Conservation (phyloP, 2,329 filamentous ascomycete species). For the Talaromyces albobiverticillius region DNA sequence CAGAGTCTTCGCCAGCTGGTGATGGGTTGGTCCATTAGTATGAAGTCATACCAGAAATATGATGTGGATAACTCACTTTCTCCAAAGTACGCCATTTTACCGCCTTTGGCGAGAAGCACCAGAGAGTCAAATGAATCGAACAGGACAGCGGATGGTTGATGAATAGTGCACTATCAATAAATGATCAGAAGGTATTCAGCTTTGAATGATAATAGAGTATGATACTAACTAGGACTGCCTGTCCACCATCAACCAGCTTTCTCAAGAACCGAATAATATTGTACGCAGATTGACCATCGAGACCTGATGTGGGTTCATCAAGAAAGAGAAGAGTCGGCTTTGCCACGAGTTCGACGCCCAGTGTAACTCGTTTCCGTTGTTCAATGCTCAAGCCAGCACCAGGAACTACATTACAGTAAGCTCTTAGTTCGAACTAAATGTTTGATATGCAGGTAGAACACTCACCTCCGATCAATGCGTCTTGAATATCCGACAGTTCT, state of each 20-base stretch:
- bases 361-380: constrained; percentile 62
- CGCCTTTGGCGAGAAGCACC: constrained; percentile 62
- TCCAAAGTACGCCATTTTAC: constrained; percentile 66
- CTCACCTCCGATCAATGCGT: constrained; percentile 58
- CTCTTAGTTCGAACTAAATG: no score
- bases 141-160: constrained; percentile 65
- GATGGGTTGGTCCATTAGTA: neutral
- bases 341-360: constrained; percentile 59
- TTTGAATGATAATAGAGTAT: no score
- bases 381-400: constrained; percentile 63
- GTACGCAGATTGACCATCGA: constrained; percentile 65
- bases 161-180: constrained; percentile 53
- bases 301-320: constrained; percentile 60
- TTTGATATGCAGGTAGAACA: neutral
- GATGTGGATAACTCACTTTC: constrained; percentile 34
- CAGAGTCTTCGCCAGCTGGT: constrained; percentile 37
- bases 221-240: constrained; percentile 58
- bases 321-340: constrained; percentile 62
- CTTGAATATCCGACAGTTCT: constrained; percentile 62
- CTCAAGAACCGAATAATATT: constrained; percentile 59
- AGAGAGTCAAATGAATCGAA: constrained; percentile 67
- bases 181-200: no score
- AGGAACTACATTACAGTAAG: constrained; percentile 24
- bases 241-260: constrained; percentile 64
- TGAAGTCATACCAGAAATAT: neutral